Percentiles rank a stretch among this genome's conserved stretches.
These are phyloP conservation scores for Aspergillus sclerotiicarbonarius DNA, from an alignment of 495 filamentous ascomycete genomes.

Conservation along the genomic window DNA sequence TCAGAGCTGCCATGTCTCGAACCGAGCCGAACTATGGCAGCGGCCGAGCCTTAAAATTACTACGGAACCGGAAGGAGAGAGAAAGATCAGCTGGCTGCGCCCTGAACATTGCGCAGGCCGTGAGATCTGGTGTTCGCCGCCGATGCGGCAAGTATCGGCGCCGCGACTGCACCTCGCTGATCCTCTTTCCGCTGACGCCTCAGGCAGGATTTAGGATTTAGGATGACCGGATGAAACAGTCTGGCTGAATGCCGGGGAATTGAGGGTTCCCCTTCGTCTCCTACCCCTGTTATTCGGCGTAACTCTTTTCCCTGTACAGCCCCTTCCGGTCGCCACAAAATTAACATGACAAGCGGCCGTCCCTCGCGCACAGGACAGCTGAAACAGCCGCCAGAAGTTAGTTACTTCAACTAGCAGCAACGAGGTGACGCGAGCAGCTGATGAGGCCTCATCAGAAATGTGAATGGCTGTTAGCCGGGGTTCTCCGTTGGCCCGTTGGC, in stretches of 20 bases:
- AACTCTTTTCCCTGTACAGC: neutral
- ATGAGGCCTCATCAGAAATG: conserved; percentile 9
- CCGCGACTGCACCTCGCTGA: conserved; percentile 8
- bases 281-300: neutral
- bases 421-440: conserved; percentile 19
- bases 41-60: conserved; percentile 9
- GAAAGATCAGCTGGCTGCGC: neutral
- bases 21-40: conserved; percentile 21
- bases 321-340: conserved; percentile 9
- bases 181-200: conserved; percentile 9
- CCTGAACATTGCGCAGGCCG: neutral
- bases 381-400: conserved; percentile 9
- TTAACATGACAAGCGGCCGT: conserved; percentile 5
- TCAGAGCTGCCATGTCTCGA: conserved; percentile 15
- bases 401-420: conserved; percentile 12
- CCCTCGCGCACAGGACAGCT: conserved; percentile 4
- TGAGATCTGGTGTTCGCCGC: conserved; percentile 6
- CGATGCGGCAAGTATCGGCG: conserved; percentile 12
- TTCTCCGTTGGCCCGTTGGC: neutral
- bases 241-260: conserved; percentile 1
- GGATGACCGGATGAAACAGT: conserved; percentile 7
- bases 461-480: neutral
- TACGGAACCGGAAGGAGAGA: neutral
- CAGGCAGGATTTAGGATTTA: conserved; percentile 1
- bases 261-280: neutral